These are phyloP conservation scores for Leptographium galeiforme DNA, from an alignment of 2,329 filamentous ascomycete species.

Conservation along the genomic window DNA sequence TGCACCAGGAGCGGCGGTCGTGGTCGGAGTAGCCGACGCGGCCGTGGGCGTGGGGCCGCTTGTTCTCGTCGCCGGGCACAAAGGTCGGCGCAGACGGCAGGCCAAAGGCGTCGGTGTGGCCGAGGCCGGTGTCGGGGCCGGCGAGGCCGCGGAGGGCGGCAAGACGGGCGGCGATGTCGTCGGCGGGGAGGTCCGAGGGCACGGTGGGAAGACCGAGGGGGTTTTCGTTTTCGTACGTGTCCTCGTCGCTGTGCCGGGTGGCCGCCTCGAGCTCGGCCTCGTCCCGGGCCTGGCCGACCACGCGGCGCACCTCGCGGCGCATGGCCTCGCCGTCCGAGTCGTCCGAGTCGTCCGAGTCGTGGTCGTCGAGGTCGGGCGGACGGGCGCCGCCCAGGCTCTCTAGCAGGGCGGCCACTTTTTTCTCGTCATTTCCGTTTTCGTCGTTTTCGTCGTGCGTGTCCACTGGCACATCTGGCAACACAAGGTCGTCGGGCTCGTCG, in stretches of 20 bases:
- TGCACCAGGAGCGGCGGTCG: slow-evolving; percentile 65
- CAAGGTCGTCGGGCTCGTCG: slow-evolving; percentile 22
- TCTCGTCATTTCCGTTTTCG: slow-evolving; percentile 15
- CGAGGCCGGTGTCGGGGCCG: slow-evolving; percentile 10
- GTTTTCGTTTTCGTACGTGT: slow-evolving; percentile 5
- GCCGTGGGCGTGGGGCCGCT: slow-evolving; percentile 10
- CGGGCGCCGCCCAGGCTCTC: slow-evolving; percentile 15
- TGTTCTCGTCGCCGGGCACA: slow-evolving; percentile 26
- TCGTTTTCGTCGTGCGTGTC: slow-evolving; percentile 14
- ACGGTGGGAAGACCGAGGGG: slow-evolving; percentile 31
- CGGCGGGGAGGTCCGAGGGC: slow-evolving; percentile 27
- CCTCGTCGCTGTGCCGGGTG: neutral
- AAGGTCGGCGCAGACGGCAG: slow-evolving; percentile 38
- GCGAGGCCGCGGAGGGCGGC: slow-evolving; percentile 32
- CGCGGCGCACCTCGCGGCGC: slow-evolving; percentile 27
- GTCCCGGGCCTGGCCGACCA: slow-evolving; percentile 32
- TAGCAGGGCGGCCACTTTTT: slow-evolving; percentile 19
- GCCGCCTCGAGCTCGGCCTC: slow-evolving; percentile 20
- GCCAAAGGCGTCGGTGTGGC: slow-evolving; percentile 21
- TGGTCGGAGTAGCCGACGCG: slow-evolving; percentile 47
- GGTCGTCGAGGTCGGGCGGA: neutral
- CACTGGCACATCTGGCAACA: slow-evolving; percentile 32
- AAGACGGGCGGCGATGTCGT: slow-evolving; percentile 37
- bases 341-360: slow-evolving; percentile 13
- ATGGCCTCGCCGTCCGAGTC: slow-evolving; percentile 40